Evolutionary conservation across 2,329 filamentous ascomycete species (phyloP), one percentile per base, ranked within the genome.

Genomic region (Purpureocillium lavendulum): DNA sequence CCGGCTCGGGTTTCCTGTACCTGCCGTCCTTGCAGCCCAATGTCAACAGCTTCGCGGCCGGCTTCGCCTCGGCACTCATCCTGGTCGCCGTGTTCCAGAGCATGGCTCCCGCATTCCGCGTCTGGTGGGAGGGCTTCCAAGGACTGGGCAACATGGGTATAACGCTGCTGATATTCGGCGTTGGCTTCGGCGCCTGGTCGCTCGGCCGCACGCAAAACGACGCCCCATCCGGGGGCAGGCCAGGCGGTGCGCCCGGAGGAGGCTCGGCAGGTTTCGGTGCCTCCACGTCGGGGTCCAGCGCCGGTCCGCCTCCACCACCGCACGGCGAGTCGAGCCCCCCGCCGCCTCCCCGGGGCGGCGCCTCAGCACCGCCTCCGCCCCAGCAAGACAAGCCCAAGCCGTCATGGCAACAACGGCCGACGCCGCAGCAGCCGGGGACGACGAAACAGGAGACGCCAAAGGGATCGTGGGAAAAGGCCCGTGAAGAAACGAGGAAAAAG

Each of bases 1-100:
- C 89, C 7, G 90, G 90, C 39, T 79, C 81, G 0, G 90, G 90
- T 28, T 96, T 96, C 62, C 70, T 97, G 21, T 96, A 97, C 60
- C 76, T 97, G n/a, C 90, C 90, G 0, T 95, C 89, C 0, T 63
- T 97, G 45, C 77, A 83, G 55, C 84, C 87, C 15, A 86, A 92
- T 54, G 73, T 83, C 54, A 95, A 95, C 62, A 94, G 87, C 64
- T 97, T 96, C 60, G 73, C 88, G 16, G 88, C 89, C 4, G 90
- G 90, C 21, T 87, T 88, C 51, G 84, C 80, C 31, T 82, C 78
- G 43, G 87, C 87, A 3, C 65, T 95, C 28, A 69, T 86, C 30
- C 65, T 81, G 9, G 80, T 92, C 13, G 75, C 80, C 2, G 55
- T 94, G n/a, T 87, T 80, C 62, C 75, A 82, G 45, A 77, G 75